Conservation (phyloP, 148 eudicot species). For the Chenopodium formosanum region DNA sequence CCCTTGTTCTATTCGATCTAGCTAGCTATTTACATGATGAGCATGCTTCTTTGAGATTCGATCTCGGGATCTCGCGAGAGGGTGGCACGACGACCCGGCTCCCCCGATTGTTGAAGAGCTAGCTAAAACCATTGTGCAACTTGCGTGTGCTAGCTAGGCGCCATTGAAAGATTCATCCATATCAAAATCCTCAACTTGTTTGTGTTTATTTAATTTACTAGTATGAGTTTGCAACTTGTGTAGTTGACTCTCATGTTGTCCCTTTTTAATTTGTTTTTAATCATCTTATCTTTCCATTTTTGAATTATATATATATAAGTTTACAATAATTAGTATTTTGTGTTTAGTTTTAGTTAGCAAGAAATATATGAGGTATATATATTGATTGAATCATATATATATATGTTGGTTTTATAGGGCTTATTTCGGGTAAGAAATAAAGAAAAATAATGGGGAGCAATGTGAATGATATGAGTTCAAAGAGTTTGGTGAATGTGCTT, state of each 20-base stretch:
- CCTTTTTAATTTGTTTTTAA: not conserved
- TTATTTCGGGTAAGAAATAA: not conserved
- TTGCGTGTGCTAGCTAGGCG: not conserved
- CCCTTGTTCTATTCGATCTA: not conserved
- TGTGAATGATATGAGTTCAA: conserved; percentile 14
- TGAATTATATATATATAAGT: not conserved
- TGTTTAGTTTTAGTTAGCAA: not conserved
- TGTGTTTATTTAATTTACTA: conserved; percentile 6
- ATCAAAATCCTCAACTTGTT: not conserved
- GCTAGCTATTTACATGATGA: not conserved
- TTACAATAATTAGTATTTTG: too few species aligned
- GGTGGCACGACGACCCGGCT: not conserved
- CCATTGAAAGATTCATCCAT: not conserved
- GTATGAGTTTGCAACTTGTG: not conserved
- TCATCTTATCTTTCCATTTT: not conserved
- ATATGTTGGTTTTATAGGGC: not conserved
- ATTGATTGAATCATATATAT: not conserved
- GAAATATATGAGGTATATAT: not conserved
- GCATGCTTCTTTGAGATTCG: not conserved
- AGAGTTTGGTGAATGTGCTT: conserved; percentile 27
- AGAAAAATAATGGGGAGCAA: conserved; percentile 19
- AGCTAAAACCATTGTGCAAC: not conserved
- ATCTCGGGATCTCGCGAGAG: not conserved
- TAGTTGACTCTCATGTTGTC: conserved; percentile 11
- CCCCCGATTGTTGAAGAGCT: conserved; percentile 10